These are phyloP conservation scores for Pestalotiopsis sp. DNA, from an alignment of 2,329 filamentous ascomycete genomes.

Conservation along the genomic window DNA sequence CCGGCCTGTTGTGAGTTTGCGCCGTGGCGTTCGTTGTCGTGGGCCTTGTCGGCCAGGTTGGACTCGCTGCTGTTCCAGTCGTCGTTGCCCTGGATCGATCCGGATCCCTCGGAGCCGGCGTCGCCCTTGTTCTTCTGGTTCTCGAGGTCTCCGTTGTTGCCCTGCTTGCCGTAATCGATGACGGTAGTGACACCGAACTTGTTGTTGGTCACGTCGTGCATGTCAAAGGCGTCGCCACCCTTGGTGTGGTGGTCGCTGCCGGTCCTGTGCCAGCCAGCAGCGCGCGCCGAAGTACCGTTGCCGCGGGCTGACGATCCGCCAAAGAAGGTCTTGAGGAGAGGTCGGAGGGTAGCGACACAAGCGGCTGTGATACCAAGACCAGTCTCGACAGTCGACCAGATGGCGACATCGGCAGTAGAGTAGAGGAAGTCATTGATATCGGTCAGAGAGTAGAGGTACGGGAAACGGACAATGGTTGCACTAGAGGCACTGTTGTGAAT, in stretches of 20 bases:
- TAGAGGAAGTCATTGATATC: conserved; percentile 44
- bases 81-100: conserved; percentile 11
- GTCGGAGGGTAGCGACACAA: conserved; percentile 40
- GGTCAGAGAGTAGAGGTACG: conserved; percentile 40
- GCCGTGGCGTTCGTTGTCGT: background rate
- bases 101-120: conserved; percentile 12
- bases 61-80: conserved; percentile 19
- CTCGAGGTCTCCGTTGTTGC: conserved; percentile 7
- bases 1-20: background rate
- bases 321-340: conserved; percentile 30
- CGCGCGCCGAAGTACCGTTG: conserved; percentile 14
- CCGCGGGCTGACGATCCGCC: conserved; percentile 17
- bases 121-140: conserved; percentile 13
- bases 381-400: conserved; percentile 49
- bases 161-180: conserved; percentile 17
- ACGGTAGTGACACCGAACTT: conserved; percentile 19
- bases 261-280: conserved; percentile 14
- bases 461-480: conserved; percentile 45
- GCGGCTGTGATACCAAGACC: conserved; percentile 44
- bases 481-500: conserved; percentile 35
- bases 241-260: conserved; percentile 7
- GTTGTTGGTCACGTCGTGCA: conserved; percentile 15
- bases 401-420: conserved; percentile 43
- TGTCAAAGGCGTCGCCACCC: conserved; percentile 15
- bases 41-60: conserved; percentile 10